Evolutionary conservation across 176 grass and related monocot genomes (phyloP), one percentile per base, ranked within the genome.

Genomic region (Lolium multiflorum): DNA sequence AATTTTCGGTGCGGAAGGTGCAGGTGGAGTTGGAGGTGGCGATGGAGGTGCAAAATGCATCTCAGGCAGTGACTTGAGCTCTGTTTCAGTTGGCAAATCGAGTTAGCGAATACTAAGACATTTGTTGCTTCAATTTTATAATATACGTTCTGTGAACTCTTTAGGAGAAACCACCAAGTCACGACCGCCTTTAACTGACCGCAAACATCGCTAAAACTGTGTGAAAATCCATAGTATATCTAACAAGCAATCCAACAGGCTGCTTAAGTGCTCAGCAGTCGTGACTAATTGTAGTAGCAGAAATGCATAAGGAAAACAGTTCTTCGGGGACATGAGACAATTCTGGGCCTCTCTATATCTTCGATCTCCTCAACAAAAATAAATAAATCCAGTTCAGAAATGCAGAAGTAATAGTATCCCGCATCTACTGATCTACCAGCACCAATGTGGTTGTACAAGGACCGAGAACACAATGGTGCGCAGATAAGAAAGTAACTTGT

Each of bases 31-130:
- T 35, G 31, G 39, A 63, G 77, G 77, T 63, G 77, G 77, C 22
- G 77, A 46, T 24, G 39, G 38, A 47, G 81, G 68, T 60, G 22
- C 24, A 25, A 73, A 83, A 73, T 72, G 81, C 81, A 83, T 83
- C 81, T 83, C 68, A 59, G 81, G 81, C 52, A 83, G 81, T 47
- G 68, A 60, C 68, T 83, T 83, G 37, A 83, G 52, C 14, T 83
- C 81, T 83, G 68, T 26, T 47, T 83, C 9, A 83, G 44, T 73
- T 46, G 12, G 2, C 7, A 82, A 44, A 82, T 26, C 37, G 16
- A 72, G 67, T 83, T 20, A 72, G 81, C 14, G 9, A 58, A 18
- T 26, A 54, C 48, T 31, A 28, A 52, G 9, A 37, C 38, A 62
- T 13, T 17, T 61, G 56, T 5, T 2, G 14, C 13, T 21, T 46